These are phyloP conservation scores for Hyparrhenia diplandra DNA, from an alignment of 176 grass and related monocot species.

Conservation along the genomic window DNA sequence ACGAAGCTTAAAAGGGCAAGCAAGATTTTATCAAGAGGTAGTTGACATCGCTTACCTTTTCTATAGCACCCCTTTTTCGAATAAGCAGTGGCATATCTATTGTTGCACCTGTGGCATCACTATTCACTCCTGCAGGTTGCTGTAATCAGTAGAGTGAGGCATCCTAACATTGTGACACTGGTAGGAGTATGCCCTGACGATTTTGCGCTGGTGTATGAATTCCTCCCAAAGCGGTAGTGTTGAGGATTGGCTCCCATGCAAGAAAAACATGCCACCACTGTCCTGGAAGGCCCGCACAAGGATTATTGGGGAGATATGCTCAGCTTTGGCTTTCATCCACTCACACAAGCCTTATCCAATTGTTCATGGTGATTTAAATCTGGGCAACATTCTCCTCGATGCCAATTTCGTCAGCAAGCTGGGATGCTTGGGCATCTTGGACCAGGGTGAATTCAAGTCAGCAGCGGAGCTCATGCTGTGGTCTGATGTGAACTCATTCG, in stretches of 20 bases:
- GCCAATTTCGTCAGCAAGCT: slow-evolving; percentile 69
- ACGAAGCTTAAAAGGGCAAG: slow-evolving; percentile 20
- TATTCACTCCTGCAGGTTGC: slow-evolving; percentile 42
- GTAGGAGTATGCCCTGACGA: slow-evolving; percentile 61
- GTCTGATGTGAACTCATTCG: slow-evolving; percentile 73
- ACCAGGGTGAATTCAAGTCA: slow-evolving; percentile 59
- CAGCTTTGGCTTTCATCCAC: slow-evolving; percentile 73
- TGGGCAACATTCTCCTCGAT: slow-evolving; percentile 69
- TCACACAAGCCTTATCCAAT: slow-evolving; percentile 51
- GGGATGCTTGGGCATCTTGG: slow-evolving; percentile 55
- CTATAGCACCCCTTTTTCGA: background rate
- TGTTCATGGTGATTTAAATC: slow-evolving; percentile 69
- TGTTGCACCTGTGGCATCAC: background rate
- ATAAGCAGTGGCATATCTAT: background rate
- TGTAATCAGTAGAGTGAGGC: slow-evolving; percentile 56
- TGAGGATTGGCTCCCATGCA: slow-evolving; percentile 42
- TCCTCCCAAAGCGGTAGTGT: slow-evolving; percentile 80
- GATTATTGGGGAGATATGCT: slow-evolving; percentile 74
- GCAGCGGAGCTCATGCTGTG: slow-evolving; percentile 43
- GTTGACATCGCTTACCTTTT: background rate
- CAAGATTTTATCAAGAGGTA: slow-evolving; percentile 72
- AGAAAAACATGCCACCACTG: slow-evolving; percentile 39
- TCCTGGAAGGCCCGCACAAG: slow-evolving; percentile 60
- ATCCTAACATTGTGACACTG: slow-evolving; percentile 74
- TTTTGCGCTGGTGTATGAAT: slow-evolving; percentile 60